Conservation (phyloP, 306 rosid species). For the Trifolium dubium region DNA sequence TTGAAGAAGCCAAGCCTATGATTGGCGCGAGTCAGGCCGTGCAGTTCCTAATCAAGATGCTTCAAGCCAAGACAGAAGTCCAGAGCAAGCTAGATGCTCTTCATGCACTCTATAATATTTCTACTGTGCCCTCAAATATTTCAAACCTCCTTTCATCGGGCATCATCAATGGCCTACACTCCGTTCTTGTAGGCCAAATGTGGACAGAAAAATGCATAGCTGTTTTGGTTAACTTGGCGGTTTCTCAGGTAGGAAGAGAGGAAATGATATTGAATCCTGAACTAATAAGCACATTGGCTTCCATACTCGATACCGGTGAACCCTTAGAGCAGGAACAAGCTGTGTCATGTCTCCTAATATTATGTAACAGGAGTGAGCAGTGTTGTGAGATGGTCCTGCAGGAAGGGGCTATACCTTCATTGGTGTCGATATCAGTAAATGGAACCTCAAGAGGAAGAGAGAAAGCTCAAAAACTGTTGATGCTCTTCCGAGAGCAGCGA, state of each 20-base stretch:
- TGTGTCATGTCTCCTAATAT: constrained; percentile 71
- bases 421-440: constrained; percentile 88
- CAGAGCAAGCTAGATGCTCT: constrained; percentile 89
- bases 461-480: constrained; percentile 84
- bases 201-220: constrained; percentile 86
- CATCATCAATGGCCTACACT: constrained; percentile 63
- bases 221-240: constrained; percentile 75
- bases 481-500: constrained; percentile 91
- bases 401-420: constrained; percentile 94
- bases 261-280: constrained; percentile 61
- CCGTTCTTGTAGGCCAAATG: constrained; percentile 59
- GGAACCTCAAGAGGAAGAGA: constrained; percentile 88
- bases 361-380: constrained; percentile 73
- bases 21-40: constrained; percentile 76
- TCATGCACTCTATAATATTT: constrained; percentile 81
- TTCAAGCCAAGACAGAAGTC: constrained; percentile 51
- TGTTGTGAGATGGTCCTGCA: constrained; percentile 88
- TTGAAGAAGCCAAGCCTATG: constrained; percentile 78
- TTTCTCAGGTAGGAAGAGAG: constrained; percentile 68
- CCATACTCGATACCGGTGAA: constrained; percentile 72
- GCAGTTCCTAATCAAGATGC: constrained; percentile 74
- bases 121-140: constrained; percentile 65
- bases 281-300: constrained; percentile 66
- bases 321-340: constrained; percentile 90
- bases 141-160: constrained; percentile 75